These are phyloP conservation scores for Erodium chrysanthum DNA, from an alignment of 441 rosid species.

Conservation along the genomic window DNA sequence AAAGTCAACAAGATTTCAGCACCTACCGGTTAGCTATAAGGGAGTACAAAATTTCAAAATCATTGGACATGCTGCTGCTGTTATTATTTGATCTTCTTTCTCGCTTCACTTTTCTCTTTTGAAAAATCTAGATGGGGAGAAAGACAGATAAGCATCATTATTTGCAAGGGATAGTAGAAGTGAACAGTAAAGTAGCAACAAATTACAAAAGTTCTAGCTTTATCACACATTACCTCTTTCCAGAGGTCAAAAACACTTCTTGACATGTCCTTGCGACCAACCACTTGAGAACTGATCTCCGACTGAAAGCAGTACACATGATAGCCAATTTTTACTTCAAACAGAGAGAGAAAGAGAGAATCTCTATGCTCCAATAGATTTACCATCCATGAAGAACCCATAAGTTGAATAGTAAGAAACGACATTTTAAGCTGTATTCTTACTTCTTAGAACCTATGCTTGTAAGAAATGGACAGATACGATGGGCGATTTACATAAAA, in stretches of 20 bases:
- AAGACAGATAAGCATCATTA: constrained; percentile 13
- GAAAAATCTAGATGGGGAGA: constrained; percentile 53
- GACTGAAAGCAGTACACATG: constrained; percentile 38
- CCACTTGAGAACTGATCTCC: constrained; percentile 80
- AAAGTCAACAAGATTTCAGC: constrained; percentile 9
- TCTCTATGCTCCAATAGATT: background rate
- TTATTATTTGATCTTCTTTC: constrained; percentile 31
- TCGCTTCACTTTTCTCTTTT: constrained; percentile 53
- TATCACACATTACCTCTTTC: constrained; percentile 64
- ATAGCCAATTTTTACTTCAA: constrained; percentile 7
- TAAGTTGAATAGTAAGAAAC: constrained; percentile 9
- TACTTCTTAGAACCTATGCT: background rate
- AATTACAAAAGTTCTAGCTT: constrained; percentile 15
- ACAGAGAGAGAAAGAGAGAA: background rate
- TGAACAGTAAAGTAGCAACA: constrained; percentile 12
- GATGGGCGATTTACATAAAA: background rate
- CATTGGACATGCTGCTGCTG: constrained; percentile 32
- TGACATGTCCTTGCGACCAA: constrained; percentile 85
- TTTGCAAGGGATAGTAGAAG: constrained; percentile 19
- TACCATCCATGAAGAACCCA: background rate
- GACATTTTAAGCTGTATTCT: constrained; percentile 4
- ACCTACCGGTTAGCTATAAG: constrained; percentile 68
- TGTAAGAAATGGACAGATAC: background rate
- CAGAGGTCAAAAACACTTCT: constrained; percentile 81
- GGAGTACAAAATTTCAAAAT: constrained; percentile 53